These are phyloP conservation scores for Auxenochlorella pyrenoidosa DNA, from an alignment of 139 green algal genomes.

Conservation along the genomic window DNA sequence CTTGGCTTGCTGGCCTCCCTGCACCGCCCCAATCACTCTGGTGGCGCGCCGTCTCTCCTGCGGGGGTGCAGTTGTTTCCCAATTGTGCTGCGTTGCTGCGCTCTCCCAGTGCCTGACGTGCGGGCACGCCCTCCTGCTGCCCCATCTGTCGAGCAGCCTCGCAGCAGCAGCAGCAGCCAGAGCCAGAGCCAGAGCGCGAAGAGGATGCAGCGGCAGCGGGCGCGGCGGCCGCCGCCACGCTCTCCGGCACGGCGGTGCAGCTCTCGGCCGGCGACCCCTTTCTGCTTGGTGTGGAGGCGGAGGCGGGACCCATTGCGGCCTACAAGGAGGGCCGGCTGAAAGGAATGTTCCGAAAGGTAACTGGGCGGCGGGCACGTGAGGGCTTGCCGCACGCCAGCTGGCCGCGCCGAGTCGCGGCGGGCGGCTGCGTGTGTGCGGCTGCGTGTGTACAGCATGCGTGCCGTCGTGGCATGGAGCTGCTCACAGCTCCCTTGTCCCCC, in stretches of 20 bases:
- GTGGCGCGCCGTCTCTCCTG: too few relatives aligned
- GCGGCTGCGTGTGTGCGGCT: too few relatives aligned
- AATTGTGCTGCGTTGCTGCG: too few relatives aligned
- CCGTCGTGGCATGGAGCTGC: too few relatives aligned
- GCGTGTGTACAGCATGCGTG: too few relatives aligned
- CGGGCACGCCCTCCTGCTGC: too few relatives aligned
- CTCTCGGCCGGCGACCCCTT: constrained; percentile 25
- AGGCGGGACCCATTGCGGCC: constrained; percentile 58
- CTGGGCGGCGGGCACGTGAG: too few relatives aligned
- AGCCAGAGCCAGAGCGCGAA: neutral
- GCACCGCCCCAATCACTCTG: too few relatives aligned
- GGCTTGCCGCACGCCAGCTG: too few relatives aligned
- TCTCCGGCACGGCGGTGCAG: constrained; percentile 38
- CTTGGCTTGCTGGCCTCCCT: too few relatives aligned
- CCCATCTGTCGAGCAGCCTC: neutral
- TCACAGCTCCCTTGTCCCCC: too few relatives aligned
- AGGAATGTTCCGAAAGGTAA: constrained; percentile 57
- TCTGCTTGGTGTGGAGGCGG: neutral
- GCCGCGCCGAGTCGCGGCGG: too few relatives aligned
- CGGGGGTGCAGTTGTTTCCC: neutral
- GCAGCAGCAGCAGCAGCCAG: constrained; percentile 6
- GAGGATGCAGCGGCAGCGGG: neutral
- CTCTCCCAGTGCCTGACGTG: neutral
- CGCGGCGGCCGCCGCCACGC: constrained; percentile 24
- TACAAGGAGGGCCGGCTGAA: constrained; percentile 58